Percentiles rank a stretch among this genome's conserved stretches.
Evolutionary conservation across 495 filamentous ascomycete species (phyloP).

Genomic region (Pyrenopolyporus hunteri): DNA sequence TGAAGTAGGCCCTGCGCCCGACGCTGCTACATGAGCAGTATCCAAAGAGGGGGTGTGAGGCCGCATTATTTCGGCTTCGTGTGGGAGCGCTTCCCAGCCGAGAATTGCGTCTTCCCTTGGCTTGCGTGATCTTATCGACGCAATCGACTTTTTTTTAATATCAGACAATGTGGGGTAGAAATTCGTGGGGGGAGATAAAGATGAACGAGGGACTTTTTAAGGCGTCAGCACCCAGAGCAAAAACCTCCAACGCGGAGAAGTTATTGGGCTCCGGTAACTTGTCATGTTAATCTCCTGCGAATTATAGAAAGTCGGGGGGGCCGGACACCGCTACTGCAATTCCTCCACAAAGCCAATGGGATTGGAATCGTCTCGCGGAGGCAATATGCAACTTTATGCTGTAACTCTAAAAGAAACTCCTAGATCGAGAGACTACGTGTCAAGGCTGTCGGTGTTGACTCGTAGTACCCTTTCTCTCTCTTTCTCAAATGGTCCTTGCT

Average conservation of each 20-base stretch:
- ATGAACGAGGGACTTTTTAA: slow-evolving; percentile 45
- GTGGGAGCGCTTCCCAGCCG: slow-evolving; percentile 36
- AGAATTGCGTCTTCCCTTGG: slow-evolving; percentile 34
- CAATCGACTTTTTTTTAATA: slow-evolving; percentile 23
- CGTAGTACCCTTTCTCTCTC: neutral
- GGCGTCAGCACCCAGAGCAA: slow-evolving; percentile 56
- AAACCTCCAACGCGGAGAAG: slow-evolving; percentile 62
- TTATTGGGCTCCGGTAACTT: slow-evolving; percentile 57
- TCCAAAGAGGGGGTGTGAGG: slow-evolving; percentile 54
- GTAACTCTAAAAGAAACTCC: slow-evolving; percentile 23
- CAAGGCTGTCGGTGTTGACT: slow-evolving; percentile 21
- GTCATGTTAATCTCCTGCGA: slow-evolving; percentile 60
- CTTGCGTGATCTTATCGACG: slow-evolving; percentile 48
- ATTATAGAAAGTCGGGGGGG: slow-evolving; percentile 38
- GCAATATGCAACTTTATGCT: slow-evolving; percentile 26
- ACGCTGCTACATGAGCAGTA: slow-evolving; percentile 50
- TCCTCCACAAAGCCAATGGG: slow-evolving; percentile 45
- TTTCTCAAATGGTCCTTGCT: slow-evolving; percentile 9
- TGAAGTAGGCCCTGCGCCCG: slow-evolving; percentile 52
- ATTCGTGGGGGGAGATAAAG: slow-evolving; percentile 40
- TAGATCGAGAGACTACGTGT: slow-evolving; percentile 24
- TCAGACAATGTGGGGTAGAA: slow-evolving; percentile 50
- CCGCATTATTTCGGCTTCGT: slow-evolving; percentile 49
- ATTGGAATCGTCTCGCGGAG: slow-evolving; percentile 34
- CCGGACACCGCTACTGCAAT: slow-evolving; percentile 50